Base-by-base conservation (phyloP, 2,329 filamentous ascomycete species). In the Aspergillus floridensis region DNA sequence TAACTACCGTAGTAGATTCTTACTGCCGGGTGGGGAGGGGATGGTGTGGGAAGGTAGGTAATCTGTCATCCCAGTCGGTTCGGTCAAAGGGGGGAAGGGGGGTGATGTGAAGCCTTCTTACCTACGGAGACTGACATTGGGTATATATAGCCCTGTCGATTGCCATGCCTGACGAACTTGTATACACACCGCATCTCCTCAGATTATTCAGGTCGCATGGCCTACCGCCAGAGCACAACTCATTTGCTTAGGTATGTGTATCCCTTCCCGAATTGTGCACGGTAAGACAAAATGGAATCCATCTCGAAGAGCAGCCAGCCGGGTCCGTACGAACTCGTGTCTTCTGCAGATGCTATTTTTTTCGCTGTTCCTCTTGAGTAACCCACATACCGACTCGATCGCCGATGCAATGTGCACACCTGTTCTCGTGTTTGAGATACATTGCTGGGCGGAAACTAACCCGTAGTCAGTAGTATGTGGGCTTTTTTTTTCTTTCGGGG, bases 391-490 rank as follows among this genome's bases (percentile, higher is more conserved):
- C 49, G 38, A 58, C 56, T 32, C 38, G 38, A 54, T 53, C 29
- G 52, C 22, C 49, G 48, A 47, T 58, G 49, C 35, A 48, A 51
- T 56, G 52, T 51, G 32, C 49, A 24, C 57, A 49, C 49, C 56
- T 46, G 50, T 41, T 52, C 46, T 58, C 51, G 51, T 58, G 57
- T 54, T 54, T 58, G 41, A 58, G 46, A 46, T 58, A 58, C 57
- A 58, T 58, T 58, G 57, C 51, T 54, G 21, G 51, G 51, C 57
- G 52, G 51, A 50, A 48, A 29, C 50, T 35, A 46, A 24, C 22
- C 48, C 24, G 21, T 26, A 49, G 26, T 24, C 26, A 29, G 52
- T 46, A 54, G 41, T 46, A 54, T 26, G 46, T 24, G 26, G 16
- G 49, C 8, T 29, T 44, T 47, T 8, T 29, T 29, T 29, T 10